Evolutionary conservation across 2,329 filamentous ascomycete genomes (phyloP), one percentile per base, ranked within the genome.

Genomic region (Pleoardoris graminearum): DNA sequence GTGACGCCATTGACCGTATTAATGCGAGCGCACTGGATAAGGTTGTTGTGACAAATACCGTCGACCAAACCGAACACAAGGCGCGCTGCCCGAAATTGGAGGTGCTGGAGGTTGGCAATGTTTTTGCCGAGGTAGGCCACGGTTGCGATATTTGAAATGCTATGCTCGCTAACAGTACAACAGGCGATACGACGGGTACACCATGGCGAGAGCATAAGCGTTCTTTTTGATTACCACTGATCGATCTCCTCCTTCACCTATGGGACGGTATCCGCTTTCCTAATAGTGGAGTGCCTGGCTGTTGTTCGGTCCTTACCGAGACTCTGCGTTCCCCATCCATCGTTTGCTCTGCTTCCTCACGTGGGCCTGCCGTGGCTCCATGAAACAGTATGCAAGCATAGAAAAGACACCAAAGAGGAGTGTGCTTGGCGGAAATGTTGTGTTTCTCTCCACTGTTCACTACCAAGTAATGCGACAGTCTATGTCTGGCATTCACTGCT

Each of bases 161-260:
- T 4, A 32, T 23, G 7, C 8, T 21, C 5, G 51, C 68, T 72
- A 58, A 72, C 53, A 39, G 1, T 19, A 11, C 32, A 3, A 16
- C 51, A 86, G 84, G 85, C 94, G 45, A 97, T 97, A 64, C 89
- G 94, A 58, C 86, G 94, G 58, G 93, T 97, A 53, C 94, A 99
- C 76, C 92, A 97, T 74, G 94, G 94, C 67, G 94, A 99, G 79
- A 96, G 91, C 68, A 96, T 99, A 76, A 96, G 91, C 72, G 90
- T 94, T 55, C 82, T 99, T 46, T 99, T 99, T 76, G 88, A 91
- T 71, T 88, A 90, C 75, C 88, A 90, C 71, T 91, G 68, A 57
- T 57, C 44, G 21, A 36, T 36, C 43, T 36, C 36, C 52, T 44
- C 19, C 35, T 37, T n/a, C 17, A 32, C 25, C 16, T 19, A 6